These are phyloP conservation scores for Jimgerdemannia lactiflua DNA, from an alignment of 192 early-diverging fungal species.

Conservation along the genomic window DNA sequence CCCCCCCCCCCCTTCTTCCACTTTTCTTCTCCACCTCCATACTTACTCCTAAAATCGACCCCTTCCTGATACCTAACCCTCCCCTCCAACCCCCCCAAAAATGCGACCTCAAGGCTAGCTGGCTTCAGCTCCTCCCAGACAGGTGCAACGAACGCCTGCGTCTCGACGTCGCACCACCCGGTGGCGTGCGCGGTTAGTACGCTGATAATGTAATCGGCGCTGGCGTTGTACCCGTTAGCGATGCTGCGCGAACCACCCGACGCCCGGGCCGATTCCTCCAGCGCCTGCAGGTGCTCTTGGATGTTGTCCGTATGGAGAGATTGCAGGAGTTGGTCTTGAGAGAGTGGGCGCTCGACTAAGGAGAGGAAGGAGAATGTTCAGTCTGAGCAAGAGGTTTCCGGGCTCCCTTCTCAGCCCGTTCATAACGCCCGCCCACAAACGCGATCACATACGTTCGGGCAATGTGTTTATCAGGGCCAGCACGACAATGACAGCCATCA, in stretches of 20 bases:
- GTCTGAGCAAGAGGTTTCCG: no score
- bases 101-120: conserved; percentile 29
- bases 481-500: background rate
- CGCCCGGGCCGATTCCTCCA: conserved; percentile 29
- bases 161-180: conserved; percentile 39
- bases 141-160: conserved; percentile 43
- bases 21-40: background rate
- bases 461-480: background rate
- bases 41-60: conserved; percentile 46
- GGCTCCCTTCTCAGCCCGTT: no score
- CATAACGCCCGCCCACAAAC: no score
- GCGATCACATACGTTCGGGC: no score
- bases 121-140: conserved; percentile 37
- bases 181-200: conserved; percentile 37
- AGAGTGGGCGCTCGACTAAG: background rate
- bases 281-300: conserved; percentile 26
- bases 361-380: background rate
- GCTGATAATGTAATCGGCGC: conserved; percentile 57
- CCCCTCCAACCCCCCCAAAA: conserved; percentile 1
- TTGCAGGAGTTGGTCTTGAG: background rate
- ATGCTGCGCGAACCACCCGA: conserved; percentile 39
- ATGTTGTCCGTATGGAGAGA: conserved; percentile 15
- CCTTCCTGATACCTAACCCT: conserved; percentile 33
- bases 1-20: background rate
- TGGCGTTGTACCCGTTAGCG: conserved; percentile 41